phyloP scores from a whole-genome alignment of 768 basidiomycete species.

The Leucocoprinus sp. region DNA sequence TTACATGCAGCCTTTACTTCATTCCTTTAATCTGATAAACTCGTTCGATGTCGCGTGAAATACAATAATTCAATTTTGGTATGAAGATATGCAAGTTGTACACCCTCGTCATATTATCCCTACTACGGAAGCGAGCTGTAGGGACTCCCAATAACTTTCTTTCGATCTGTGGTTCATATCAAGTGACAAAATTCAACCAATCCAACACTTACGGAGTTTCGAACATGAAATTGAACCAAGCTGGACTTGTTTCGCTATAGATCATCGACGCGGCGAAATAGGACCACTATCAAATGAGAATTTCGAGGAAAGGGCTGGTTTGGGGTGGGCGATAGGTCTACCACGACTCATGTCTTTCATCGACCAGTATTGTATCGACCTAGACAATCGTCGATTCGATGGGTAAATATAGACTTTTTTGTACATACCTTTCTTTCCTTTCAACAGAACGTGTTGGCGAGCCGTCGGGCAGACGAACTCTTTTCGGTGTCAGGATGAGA shows the following conservation, averaged over 20 bases:
- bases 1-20: not conserved
- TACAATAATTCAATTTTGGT: too few relatives aligned
- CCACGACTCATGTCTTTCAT: slow-evolving; percentile 9
- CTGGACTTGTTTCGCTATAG: not conserved
- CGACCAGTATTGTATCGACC: slow-evolving; percentile 6
- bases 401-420: slow-evolving; percentile 3
- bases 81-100: too few relatives aligned
- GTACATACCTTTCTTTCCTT: slow-evolving; percentile 14
- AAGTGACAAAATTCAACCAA: not conserved
- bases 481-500: slow-evolving; percentile 44
- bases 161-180: too few relatives aligned
- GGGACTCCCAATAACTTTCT: too few relatives aligned
- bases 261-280: not conserved
- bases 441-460: slow-evolving; percentile 13
- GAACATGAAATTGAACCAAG: not conserved
- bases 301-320: not conserved
- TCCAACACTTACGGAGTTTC: not conserved
- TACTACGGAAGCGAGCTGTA: too few relatives aligned
- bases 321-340: not conserved
- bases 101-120: too few relatives aligned
- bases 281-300: not conserved
- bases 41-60: too few relatives aligned
- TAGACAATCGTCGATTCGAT: not conserved
- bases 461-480: slow-evolving; percentile 44
- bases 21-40: too few relatives aligned